Percentiles rank a stretch among this genome's conserved stretches.
Conservation (phyloP, 2,329 filamentous ascomycete species). For the Pyrenochaeta sp. region DNA sequence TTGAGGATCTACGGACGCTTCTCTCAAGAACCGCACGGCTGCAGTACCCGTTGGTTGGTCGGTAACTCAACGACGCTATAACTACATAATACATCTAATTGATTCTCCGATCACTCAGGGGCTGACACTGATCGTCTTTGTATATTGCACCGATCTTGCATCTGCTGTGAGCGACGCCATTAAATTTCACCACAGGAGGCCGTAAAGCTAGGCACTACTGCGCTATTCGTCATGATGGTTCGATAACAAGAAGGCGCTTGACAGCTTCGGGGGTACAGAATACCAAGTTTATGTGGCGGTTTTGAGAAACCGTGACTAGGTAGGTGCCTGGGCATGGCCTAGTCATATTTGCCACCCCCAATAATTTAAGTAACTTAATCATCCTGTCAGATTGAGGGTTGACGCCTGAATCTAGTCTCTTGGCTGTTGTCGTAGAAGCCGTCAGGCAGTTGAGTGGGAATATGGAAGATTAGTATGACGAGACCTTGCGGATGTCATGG, state of each 20-base stretch:
- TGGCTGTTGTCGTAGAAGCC: constrained; percentile 9
- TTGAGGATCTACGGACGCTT: constrained; percentile 11
- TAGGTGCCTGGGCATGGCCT: background rate
- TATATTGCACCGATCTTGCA: constrained; percentile 16
- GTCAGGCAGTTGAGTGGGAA: constrained; percentile 9
- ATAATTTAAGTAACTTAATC: constrained; percentile 1
- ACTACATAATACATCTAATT: constrained; percentile 9
- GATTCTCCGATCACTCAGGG: background rate
- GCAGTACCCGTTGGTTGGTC: constrained; percentile 22
- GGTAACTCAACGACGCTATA: constrained; percentile 13
- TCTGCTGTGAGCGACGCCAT: constrained; percentile 9
- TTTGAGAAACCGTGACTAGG: constrained; percentile 7
- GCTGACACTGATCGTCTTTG: constrained; percentile 1
- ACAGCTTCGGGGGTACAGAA: constrained; percentile 11
- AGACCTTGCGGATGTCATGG: constrained; percentile 23
- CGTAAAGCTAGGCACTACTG: background rate
- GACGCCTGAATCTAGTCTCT: constrained; percentile 5
- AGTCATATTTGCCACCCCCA: background rate
- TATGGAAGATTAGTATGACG: constrained; percentile 23
- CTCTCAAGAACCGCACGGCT: constrained; percentile 9
- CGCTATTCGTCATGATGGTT: no score
- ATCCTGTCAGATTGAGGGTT: background rate
- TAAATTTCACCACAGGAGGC: constrained; percentile 1
- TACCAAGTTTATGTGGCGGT: constrained; percentile 25
- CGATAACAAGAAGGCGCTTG: no score